phyloP scores from a whole-genome alignment of 164 flowering plant species.

The Berberis thunbergii region DNA sequence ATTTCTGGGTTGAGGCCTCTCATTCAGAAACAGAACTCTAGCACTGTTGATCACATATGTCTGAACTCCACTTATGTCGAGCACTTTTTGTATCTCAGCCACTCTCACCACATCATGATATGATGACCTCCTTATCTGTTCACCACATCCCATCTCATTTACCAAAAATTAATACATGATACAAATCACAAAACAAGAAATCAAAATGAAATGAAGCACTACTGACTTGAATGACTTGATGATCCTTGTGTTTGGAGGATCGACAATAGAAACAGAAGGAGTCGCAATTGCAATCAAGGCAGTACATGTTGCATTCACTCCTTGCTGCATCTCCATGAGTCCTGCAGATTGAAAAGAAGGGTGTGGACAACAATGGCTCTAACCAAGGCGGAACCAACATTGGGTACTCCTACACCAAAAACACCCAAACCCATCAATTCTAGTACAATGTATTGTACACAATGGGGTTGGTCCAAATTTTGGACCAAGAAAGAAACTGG shows the following conservation, averaged over 20 bases:
- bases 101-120: slow-evolving; percentile 97
- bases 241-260: slow-evolving; percentile 64
- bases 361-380: slow-evolving; percentile 51
- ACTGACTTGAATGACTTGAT: slow-evolving; percentile 76
- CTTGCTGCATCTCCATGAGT: slow-evolving; percentile 64
- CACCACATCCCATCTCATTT: neutral
- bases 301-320: slow-evolving; percentile 86
- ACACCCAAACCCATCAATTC: neutral
- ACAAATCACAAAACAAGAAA: neutral
- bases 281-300: slow-evolving; percentile 58
- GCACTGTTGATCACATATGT: slow-evolving; percentile 97
- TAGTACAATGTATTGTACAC: neutral
- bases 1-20: slow-evolving; percentile 81
- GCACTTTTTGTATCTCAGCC: slow-evolving; percentile 56
- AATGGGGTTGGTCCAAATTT: no score
- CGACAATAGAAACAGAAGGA: slow-evolving; percentile 90
- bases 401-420: slow-evolving; percentile 17
- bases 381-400: slow-evolving; percentile 82
- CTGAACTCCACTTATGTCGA: slow-evolving; percentile 84
- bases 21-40: slow-evolving; percentile 75
- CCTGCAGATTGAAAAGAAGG: slow-evolving; percentile 62
- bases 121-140: slow-evolving; percentile 87
- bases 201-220: neutral
- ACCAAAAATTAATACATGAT: neutral
- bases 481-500: neutral